These are phyloP conservation scores for Didymosphaeria variabile DNA, from an alignment of 2,329 filamentous ascomycete genomes.

Conservation along the genomic window DNA sequence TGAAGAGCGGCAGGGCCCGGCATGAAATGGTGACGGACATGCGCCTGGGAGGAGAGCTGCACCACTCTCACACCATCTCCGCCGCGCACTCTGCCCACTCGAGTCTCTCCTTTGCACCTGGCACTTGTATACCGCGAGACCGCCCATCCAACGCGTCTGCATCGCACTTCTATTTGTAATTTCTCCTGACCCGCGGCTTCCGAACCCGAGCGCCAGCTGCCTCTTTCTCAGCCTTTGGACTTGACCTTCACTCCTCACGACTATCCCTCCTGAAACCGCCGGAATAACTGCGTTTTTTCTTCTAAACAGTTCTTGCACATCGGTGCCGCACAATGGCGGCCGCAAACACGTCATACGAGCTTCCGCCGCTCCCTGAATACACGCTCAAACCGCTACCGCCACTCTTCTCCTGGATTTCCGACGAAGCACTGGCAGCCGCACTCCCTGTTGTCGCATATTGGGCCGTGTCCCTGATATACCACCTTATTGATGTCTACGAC, in stretches of 20 bases:
- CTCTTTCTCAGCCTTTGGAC: not conserved
- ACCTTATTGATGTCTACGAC: slow-evolving; percentile 84
- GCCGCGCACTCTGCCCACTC: slow-evolving; percentile 39
- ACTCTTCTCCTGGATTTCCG: slow-evolving; percentile 79
- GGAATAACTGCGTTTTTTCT: slow-evolving; percentile 9
- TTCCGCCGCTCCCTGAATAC: slow-evolving; percentile 89
- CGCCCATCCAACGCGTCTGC: slow-evolving; percentile 13
- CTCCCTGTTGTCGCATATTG: slow-evolving; percentile 88
- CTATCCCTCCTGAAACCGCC: not conserved
- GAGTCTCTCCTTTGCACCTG: slow-evolving; percentile 42
- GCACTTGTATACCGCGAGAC: not conserved
- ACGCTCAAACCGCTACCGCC: slow-evolving; percentile 74
- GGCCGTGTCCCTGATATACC: slow-evolving; percentile 84
- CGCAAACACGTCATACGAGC: slow-evolving; percentile 64
- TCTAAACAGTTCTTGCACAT: slow-evolving; percentile 16
- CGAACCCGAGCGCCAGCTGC: slow-evolving; percentile 1
- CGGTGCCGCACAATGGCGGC: slow-evolving; percentile 46
- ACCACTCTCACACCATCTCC: slow-evolving; percentile 45
- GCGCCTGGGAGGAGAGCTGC: slow-evolving; percentile 15
- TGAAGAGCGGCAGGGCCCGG: not conserved
- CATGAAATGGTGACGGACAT: slow-evolving; percentile 9
- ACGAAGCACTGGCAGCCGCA: slow-evolving; percentile 79
- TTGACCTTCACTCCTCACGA: not conserved
- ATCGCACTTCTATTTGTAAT: slow-evolving; percentile 22
- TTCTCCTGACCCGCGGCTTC: slow-evolving; percentile 13